These are phyloP conservation scores for Neofusicoccum ribis DNA, from an alignment of 2,329 filamentous ascomycete species.

Conservation along the genomic window DNA sequence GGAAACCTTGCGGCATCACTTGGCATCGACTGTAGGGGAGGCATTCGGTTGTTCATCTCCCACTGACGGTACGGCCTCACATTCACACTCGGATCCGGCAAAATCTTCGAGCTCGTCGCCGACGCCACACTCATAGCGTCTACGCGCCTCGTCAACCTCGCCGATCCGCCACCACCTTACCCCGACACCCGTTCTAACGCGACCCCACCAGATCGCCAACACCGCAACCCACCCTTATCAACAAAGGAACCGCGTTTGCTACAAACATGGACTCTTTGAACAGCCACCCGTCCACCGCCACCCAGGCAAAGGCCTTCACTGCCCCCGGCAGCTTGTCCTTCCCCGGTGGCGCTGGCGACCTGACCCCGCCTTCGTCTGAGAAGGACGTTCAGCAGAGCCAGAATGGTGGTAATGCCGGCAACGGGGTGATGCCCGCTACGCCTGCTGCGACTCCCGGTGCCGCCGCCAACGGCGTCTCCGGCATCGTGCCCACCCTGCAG, in stretches of 20 bases:
- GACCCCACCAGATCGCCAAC: conserved; percentile 8
- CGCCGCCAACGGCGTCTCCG: conserved; percentile 72
- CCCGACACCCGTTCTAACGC: conserved; percentile 3
- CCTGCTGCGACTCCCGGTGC: conserved; percentile 89
- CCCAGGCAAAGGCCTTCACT: conserved; percentile 90
- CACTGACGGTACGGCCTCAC: conserved; percentile 57
- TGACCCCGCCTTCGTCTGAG: conserved; percentile 77
- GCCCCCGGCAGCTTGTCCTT: conserved; percentile 90
- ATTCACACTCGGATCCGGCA: conserved; percentile 20
- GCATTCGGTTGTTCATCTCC: conserved; percentile 99
- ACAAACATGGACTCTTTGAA: conserved; percentile 80
- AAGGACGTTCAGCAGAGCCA: conserved; percentile 60
- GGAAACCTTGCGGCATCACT: conserved; percentile 22
- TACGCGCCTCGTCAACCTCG: background rate
- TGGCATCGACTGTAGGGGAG: conserved; percentile 70
- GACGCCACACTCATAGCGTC: conserved; percentile 6
- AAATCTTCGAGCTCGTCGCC: conserved; percentile 9
- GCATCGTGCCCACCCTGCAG: conserved; percentile 88
- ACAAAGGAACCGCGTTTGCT: conserved; percentile 21
- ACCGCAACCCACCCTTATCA: background rate
- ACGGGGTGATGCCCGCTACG: conserved; percentile 80
- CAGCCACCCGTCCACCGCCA: conserved; percentile 86
- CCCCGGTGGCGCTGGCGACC: conserved; percentile 70
- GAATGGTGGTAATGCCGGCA: conserved; percentile 47
- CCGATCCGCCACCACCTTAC: background rate